Evolutionary conservation across 2,329 filamentous ascomycete genomes (phyloP).

Genomic region (Arachnomyces sp.): DNA sequence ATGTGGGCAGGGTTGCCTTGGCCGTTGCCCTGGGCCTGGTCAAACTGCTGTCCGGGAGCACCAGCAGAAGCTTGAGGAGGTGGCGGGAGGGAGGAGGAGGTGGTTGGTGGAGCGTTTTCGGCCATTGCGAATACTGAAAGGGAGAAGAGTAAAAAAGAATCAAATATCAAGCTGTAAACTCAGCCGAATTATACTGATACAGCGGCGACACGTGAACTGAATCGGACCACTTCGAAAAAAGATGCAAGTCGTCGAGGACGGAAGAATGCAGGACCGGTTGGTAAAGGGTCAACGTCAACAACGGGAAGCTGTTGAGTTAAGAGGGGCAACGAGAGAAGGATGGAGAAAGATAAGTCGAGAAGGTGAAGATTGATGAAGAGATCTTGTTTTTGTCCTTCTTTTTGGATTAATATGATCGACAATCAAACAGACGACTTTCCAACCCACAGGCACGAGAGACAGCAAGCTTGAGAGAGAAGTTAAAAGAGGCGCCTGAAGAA

Average conservation of each 20-base stretch:
- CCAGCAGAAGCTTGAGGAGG: constrained; percentile 61
- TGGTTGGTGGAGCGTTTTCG: constrained; percentile 60
- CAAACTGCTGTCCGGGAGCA: constrained; percentile 62
- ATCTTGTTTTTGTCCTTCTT: constrained; percentile 15
- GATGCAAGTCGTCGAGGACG: background rate
- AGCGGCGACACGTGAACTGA: constrained; percentile 8
- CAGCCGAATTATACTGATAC: constrained; percentile 8
- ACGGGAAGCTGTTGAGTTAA: constrained; percentile 6
- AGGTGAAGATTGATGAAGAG: constrained; percentile 19
- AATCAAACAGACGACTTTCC: constrained; percentile 1
- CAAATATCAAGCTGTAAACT: constrained; percentile 17
- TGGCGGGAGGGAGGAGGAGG: constrained; percentile 59
- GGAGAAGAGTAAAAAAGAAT: constrained; percentile 14
- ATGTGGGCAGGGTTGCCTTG: constrained; percentile 68
- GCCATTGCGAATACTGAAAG: constrained; percentile 55
- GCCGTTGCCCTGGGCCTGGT: constrained; percentile 61
- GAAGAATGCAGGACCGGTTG: constrained; percentile 9
- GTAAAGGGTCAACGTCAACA: constrained; percentile 5
- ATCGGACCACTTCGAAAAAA: constrained; percentile 5
- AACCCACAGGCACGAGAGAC: constrained; percentile 6
- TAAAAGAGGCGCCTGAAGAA: constrained; percentile 2
- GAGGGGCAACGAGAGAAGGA: constrained; percentile 6
- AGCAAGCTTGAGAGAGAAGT: constrained; percentile 4
- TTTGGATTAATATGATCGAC: constrained; percentile 5
- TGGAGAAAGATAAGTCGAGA: background rate